Conservation (phyloP, 192 early-diverging fungal species). For the Phlyctochytrium arcticum region DNA sequence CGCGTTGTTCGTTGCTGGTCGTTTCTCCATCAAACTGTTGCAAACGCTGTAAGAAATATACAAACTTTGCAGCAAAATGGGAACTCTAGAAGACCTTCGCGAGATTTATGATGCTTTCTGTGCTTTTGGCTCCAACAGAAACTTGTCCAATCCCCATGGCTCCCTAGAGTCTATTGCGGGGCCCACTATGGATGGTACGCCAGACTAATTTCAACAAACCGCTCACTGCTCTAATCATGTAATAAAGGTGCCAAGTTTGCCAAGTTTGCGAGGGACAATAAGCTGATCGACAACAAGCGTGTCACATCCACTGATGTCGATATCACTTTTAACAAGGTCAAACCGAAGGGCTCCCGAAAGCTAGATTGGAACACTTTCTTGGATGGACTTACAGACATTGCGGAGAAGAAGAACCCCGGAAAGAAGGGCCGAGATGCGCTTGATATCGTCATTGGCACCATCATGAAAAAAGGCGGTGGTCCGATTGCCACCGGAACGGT, state of each 20-base stretch:
- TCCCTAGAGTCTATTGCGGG: slow-evolving; percentile 18
- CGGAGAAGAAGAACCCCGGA: slow-evolving; percentile 40
- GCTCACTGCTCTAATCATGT: background rate
- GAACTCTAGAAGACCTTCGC: slow-evolving; percentile 29
- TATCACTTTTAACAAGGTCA: slow-evolving; percentile 54
- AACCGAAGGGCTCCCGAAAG: slow-evolving; percentile 42
- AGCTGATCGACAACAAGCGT: slow-evolving; percentile 37
- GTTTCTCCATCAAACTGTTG: too few relatives aligned
- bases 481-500: slow-evolving; percentile 35
- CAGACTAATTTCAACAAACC: background rate
- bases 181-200: slow-evolving; percentile 35
- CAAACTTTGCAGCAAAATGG: too few relatives aligned
- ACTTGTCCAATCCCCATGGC: slow-evolving; percentile 9
- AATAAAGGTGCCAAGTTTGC: slow-evolving; percentile 48
- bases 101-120: slow-evolving; percentile 35
- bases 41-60: too few relatives aligned
- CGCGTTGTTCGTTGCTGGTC: too few relatives aligned
- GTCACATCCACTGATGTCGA: slow-evolving; percentile 50
- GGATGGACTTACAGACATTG: slow-evolving; percentile 33
- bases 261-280: slow-evolving; percentile 45
- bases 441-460: slow-evolving; percentile 8
- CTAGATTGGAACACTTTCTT: slow-evolving; percentile 39
- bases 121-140: slow-evolving; percentile 37
- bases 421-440: slow-evolving; percentile 34
- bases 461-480: slow-evolving; percentile 14